Conservation (phyloP, 2,329 filamentous ascomycete genomes). For the Aureobasidium leucospermi region DNA sequence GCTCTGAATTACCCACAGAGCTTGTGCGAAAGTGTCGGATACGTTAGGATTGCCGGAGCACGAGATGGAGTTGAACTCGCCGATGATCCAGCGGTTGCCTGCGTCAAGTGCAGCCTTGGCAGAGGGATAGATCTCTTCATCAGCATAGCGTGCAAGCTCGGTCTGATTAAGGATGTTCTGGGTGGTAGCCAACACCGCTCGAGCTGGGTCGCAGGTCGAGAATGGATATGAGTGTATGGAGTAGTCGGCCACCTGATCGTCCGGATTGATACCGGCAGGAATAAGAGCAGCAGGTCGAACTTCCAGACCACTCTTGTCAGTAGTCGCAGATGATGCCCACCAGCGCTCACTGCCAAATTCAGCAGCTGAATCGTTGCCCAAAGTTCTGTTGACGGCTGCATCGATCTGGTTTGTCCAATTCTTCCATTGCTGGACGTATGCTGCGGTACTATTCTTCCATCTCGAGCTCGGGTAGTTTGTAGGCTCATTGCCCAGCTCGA, state of each 20-base stretch:
- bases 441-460: conserved; percentile 22
- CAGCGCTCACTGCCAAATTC: conserved; percentile 18
- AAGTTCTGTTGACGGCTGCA: conserved; percentile 18
- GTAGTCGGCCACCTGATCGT: conserved; percentile 23
- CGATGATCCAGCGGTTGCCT: conserved; percentile 27
- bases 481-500: conserved; percentile 27
- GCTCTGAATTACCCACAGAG: conserved; percentile 34
- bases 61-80: conserved; percentile 36
- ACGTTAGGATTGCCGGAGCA: conserved; percentile 34
- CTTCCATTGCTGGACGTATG: conserved; percentile 26
- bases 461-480: conserved; percentile 22
- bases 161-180: conserved; percentile 26
- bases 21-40: conserved; percentile 36
- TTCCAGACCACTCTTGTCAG: conserved; percentile 22
- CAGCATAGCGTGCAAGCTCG: conserved; percentile 21
- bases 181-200: conserved; percentile 21
- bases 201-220: conserved; percentile 23
- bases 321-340: conserved; percentile 26
- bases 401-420: conserved; percentile 24
- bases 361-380: background rate
- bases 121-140: conserved; percentile 24
- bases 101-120: conserved; percentile 23
- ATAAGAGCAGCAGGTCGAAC: conserved; percentile 25
- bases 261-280: conserved; percentile 22
- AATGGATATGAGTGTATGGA: conserved; percentile 26